Percentiles rank a stretch among this genome's conserved stretches.
These are phyloP conservation scores for Tylopilus vinaceipallidus DNA, from an alignment of 768 basidiomycete species.

Conservation along the genomic window DNA sequence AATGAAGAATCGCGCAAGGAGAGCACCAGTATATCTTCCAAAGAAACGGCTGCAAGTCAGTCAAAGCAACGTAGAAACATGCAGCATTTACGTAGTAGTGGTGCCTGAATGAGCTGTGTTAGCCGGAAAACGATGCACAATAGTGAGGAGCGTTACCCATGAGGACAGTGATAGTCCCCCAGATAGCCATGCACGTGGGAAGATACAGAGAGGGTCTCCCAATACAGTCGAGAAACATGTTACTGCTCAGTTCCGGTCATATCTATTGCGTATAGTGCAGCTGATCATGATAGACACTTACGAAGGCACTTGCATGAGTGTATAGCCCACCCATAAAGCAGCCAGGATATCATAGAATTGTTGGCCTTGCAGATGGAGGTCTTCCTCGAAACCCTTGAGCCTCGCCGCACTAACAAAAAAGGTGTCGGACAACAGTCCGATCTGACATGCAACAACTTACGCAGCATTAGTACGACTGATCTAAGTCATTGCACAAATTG, in stretches of 20 bases:
- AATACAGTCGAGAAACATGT: slow-evolving; percentile 66
- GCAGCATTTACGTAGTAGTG: slow-evolving; percentile 34
- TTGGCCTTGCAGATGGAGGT: slow-evolving; percentile 57
- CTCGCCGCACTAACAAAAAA: slow-evolving; percentile 57
- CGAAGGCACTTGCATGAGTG: slow-evolving; percentile 79
- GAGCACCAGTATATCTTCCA: slow-evolving; percentile 57
- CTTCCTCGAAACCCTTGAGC: slow-evolving; percentile 66
- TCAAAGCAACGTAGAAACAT: not conserved
- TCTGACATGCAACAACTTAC: slow-evolving; percentile 35
- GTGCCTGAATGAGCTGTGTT: slow-evolving; percentile 32
- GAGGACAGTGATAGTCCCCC: slow-evolving; percentile 60
- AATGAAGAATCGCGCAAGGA: slow-evolving; percentile 71
- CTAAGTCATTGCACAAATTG: slow-evolving; percentile 27
- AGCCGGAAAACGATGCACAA: not conserved
- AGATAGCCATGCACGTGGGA: slow-evolving; percentile 63
- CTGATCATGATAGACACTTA: slow-evolving; percentile 34
- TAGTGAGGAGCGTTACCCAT: slow-evolving; percentile 39
- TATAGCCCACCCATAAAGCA: slow-evolving; percentile 70
- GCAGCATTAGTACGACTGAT: slow-evolving; percentile 72
- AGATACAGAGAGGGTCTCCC: slow-evolving; percentile 70
- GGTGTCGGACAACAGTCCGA: not conserved
- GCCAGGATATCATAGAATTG: slow-evolving; percentile 69
- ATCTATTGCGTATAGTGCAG: not conserved
- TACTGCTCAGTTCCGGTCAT: slow-evolving; percentile 38
- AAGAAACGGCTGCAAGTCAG: slow-evolving; percentile 4